phyloP scores from a whole-genome alignment of 2,329 filamentous ascomycete species.

The Furcasterigmium sp. region DNA sequence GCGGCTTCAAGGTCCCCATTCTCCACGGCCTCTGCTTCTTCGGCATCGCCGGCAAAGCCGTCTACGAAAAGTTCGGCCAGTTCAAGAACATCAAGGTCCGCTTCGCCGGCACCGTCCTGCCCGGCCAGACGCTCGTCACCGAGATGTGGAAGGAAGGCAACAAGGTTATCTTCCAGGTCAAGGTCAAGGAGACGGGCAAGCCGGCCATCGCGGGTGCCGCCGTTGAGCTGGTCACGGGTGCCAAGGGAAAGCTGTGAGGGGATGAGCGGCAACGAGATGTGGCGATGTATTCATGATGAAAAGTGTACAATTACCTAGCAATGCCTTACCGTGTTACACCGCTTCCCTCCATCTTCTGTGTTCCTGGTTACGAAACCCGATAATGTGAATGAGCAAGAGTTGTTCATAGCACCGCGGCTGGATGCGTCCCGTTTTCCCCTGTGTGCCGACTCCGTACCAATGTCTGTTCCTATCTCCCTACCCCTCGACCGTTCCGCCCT shows the following conservation, averaged over 20 bases:
- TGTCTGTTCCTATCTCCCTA: too few species aligned
- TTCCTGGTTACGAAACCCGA: too few species aligned
- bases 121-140: slow-evolving; percentile 83
- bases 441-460: too few species aligned
- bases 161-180: slow-evolving; percentile 77
- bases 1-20: slow-evolving; percentile 91
- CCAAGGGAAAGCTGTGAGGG: slow-evolving; percentile 21
- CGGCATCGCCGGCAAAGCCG: slow-evolving; percentile 84
- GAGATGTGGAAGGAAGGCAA: slow-evolving; percentile 91
- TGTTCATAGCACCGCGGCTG: too few species aligned
- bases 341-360: background rate
- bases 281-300: background rate
- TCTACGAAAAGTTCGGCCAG: slow-evolving; percentile 75
- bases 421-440: too few species aligned
- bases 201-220: slow-evolving; percentile 76
- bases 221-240: slow-evolving; percentile 58
- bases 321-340: too few species aligned
- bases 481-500: too few species aligned
- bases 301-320: background rate
- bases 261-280: background rate
- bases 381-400: too few species aligned
- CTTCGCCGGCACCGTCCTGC: slow-evolving; percentile 80
- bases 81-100: slow-evolving; percentile 91
- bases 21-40: slow-evolving; percentile 96
- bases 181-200: slow-evolving; percentile 91